Base-by-base conservation (phyloP, 108 stramenopile species). In the Cyclotella kingstonii region DNA sequence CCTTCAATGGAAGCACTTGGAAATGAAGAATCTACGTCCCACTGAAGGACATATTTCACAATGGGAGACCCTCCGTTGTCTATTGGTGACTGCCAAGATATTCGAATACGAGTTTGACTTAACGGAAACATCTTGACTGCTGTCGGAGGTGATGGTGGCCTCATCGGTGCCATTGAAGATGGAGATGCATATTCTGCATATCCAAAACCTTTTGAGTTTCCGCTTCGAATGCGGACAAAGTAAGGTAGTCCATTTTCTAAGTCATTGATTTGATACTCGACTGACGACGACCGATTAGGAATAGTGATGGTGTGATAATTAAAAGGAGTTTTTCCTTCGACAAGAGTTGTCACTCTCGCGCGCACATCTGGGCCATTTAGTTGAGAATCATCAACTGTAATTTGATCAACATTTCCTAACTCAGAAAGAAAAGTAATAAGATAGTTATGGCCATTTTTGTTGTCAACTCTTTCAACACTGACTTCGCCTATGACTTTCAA, bases 361-460 rank as follows among this genome's bases (percentile, higher is more conserved):
- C 53, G 34, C 4, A 89, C 88, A 53, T 75, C 79, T 4, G 88
- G 84, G 27, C 93, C 90, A 40, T 72, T 84, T 23, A 94, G 56
- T 28, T 65, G 54, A 1, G 82, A 78, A 54, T 82, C 86, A 38
- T 88, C 82, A 9, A 87, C 73, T 7, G 44, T 62, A 33, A 93
- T 60, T 4, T 78, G 67, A n/a, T 56, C 45, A 9, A 85, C 40
- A 47, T 78, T 35, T 0, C 73, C 74, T 18, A 73, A 33, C 19
- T 76, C 73, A 17, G 74, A 76, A 33, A 76, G 12, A 46, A 94
- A 95, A 5, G 91, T 91, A 19, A 95, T 79, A 30, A 83, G 60
- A 78, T 87, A 95, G 54, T 88, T 86, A 79, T 78, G 83, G 9
- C 94, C 94, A 63, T 84, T 84, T 54, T 83, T 88, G 77, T 93